Evolutionary conservation across 805 yeast genomes (phyloP).

Genomic region (Candida boleticola): DNA sequence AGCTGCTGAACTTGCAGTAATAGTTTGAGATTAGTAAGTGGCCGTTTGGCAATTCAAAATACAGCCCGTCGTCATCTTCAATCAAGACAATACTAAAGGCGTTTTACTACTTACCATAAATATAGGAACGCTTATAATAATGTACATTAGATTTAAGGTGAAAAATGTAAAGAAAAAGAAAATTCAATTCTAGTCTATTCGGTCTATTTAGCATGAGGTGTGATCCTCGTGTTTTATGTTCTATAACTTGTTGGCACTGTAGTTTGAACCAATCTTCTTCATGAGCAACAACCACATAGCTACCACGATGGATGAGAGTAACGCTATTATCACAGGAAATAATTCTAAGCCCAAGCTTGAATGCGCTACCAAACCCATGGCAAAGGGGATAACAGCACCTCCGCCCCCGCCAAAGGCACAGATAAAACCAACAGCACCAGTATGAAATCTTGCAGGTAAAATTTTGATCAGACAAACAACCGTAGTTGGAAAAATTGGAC

Average conservation of each 20-base stretch:
- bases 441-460: conserved; percentile 58
- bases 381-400: conserved; percentile 70
- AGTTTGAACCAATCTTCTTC: conserved; percentile 10
- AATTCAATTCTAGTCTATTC: too few species aligned
- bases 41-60: too few species aligned
- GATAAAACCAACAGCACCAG: conserved; percentile 69
- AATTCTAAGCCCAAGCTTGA: conserved; percentile 30
- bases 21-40: too few species aligned
- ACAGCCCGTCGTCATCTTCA: too few species aligned
- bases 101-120: too few species aligned
- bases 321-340: conserved; percentile 30
- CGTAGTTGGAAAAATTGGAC: conserved; percentile 65
- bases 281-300: conserved; percentile 24
- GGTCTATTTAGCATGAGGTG: too few species aligned
- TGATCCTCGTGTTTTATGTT: too few species aligned
- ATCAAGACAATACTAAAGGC: too few species aligned
- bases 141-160: neutral
- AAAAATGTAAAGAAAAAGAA: too few species aligned
- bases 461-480: conserved; percentile 61
- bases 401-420: conserved; percentile 84
- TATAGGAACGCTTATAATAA: too few species aligned
- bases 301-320: conserved; percentile 22
- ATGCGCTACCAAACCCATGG: conserved; percentile 51
- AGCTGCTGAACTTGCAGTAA: neutral
- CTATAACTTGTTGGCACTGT: conserved; percentile 5